A percentile compares a stretch with the other conserved stretches of the same genome.
These are phyloP conservation scores for Alternaria brassicicola DNA, from an alignment of 2,329 filamentous ascomycete genomes.

Conservation along the genomic window DNA sequence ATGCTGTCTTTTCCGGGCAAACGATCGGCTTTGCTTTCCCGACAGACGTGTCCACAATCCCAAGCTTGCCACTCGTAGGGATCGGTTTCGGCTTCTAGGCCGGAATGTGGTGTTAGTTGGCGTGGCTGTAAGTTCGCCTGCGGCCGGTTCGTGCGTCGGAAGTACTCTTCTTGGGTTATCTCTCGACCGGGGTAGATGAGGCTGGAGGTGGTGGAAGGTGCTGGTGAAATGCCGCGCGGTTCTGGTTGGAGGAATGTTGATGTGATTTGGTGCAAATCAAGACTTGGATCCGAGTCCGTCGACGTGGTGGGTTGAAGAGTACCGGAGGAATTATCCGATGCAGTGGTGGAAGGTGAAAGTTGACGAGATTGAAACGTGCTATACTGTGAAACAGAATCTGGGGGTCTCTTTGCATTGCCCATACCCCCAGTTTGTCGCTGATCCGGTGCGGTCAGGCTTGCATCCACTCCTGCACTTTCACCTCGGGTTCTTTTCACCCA, in stretches of 20 bases:
- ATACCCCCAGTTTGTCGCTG: neutral
- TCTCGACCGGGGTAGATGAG: neutral
- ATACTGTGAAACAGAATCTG: neutral
- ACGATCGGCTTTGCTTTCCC: neutral
- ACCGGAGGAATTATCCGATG: neutral
- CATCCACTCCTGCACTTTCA: neutral
- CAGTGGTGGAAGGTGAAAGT: neutral
- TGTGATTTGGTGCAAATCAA: neutral
- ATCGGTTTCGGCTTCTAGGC: neutral
- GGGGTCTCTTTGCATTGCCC: neutral
- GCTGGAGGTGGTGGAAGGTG: neutral
- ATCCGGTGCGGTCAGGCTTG: neutral
- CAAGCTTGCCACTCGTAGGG: constrained; percentile 9
- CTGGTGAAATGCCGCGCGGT: neutral
- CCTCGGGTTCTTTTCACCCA: neutral
- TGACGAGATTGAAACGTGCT: neutral
- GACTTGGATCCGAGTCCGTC: neutral
- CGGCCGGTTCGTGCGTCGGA: constrained; percentile 1
- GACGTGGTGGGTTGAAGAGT: neutral
- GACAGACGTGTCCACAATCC: neutral
- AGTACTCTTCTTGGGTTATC: neutral
- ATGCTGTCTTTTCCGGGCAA: neutral
- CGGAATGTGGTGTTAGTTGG: neutral
- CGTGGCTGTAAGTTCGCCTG: neutral
- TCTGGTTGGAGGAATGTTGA: neutral